Evolutionary conservation across 257 asterid genomes (phyloP).

Genomic region (Solanum infundibuliforme): DNA sequence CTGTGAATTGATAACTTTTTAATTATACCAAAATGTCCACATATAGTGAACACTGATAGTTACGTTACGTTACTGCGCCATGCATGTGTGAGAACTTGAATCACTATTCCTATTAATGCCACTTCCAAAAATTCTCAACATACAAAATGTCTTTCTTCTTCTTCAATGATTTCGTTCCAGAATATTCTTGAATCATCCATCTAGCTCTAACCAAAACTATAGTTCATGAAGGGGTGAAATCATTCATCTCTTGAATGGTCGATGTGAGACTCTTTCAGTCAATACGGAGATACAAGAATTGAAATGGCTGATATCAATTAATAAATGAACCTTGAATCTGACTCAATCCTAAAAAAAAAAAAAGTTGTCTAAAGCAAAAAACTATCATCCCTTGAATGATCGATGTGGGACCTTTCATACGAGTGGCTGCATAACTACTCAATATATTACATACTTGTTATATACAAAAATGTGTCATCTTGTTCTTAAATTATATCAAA

Average conservation of each 20-base stretch:
- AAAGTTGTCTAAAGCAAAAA: too few species aligned
- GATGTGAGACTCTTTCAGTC: neutral
- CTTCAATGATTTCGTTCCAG: neutral
- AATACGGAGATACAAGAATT: too few species aligned
- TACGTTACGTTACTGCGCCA: neutral
- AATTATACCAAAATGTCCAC: neutral
- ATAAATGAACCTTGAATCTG: neutral
- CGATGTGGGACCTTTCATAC: too few species aligned
- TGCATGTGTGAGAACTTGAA: neutral
- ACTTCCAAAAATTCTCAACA: neutral
- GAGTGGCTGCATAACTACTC: too few species aligned
- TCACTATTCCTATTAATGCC: neutral
- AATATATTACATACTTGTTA: too few species aligned
- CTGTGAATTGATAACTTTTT: neutral
- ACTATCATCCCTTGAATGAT: too few species aligned
- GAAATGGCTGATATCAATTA: neutral
- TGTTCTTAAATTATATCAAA: too few species aligned
- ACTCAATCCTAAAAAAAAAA: fast-evolving
- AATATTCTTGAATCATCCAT: neutral
- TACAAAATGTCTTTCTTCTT: neutral
- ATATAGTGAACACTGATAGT: neutral
- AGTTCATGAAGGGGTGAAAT: neutral
- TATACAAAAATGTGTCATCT: too few species aligned
- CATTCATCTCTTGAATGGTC: neutral
- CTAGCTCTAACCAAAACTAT: too few species aligned